Base-by-base conservation (phyloP, 2,329 filamentous ascomycete genomes). In the Ophiostoma tasmaniense region DNA sequence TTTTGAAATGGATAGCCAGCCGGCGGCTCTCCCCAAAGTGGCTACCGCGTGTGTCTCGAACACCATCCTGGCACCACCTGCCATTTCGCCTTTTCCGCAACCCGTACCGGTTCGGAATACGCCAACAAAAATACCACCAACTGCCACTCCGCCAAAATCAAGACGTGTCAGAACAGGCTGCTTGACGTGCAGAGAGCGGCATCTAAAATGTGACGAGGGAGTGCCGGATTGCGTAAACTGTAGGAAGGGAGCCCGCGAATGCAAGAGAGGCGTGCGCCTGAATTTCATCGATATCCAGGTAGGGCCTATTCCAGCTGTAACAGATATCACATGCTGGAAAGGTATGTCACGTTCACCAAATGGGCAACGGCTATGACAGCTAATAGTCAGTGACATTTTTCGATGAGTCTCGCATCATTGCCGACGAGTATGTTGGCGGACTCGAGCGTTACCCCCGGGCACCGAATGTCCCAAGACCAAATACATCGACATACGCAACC, bases 251-350 rank as follows among this genome's bases (percentile, higher is more conserved):
- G 93, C 88, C 75, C 84, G 94, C 66, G 82, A 89, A 69, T 98
- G 94, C 81, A 93, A 93, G 77, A 87, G 93, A 73, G 94, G 93
- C 22, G 83, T 97, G 66, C 87, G 92, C 50, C 82, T 98, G 55
- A 97, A 97, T 79, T 98, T 97, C 75, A 93, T 97, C 73, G 93
- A 97, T 76, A 90, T 89, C 3, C 89, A 89, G 71, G 88, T 90
- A 69, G 87, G 90, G 75, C 80, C 82, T 66, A 91, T 89, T 67
- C 89, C 87, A 13, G 84, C 85, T 66, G 80, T 90, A 30, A 82
- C 84, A 5, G 84, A 83, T 1, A 85, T 86, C 1, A 80, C 83
- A 0, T 89, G 91, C 67, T 92, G 90, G 85, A 83, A 83, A 76
- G 84, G 85, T 87, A 66, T 22, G 62, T 39, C 17, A 52, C 10